These are phyloP conservation scores for Alternaria sp. DNA, from an alignment of 2,329 filamentous ascomycete genomes.

Conservation along the genomic window DNA sequence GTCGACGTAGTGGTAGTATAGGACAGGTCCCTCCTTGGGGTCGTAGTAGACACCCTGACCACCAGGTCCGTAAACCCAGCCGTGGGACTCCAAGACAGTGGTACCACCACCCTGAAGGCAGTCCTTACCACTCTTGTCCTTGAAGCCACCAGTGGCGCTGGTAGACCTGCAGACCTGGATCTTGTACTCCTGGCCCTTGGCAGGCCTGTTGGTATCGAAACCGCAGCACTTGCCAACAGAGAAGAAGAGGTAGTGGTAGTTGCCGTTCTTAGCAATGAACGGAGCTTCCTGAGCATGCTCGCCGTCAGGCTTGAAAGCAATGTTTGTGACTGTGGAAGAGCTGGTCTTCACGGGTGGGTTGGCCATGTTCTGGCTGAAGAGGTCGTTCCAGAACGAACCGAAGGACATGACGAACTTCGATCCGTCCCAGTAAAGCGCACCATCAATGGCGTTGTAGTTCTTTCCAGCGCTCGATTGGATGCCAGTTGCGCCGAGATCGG, in stretches of 20 bases:
- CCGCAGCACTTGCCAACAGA: constrained; percentile 68
- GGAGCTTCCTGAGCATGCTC: constrained; percentile 65
- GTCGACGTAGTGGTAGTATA: constrained; percentile 71
- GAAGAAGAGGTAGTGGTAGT: constrained; percentile 72
- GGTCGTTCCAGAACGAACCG: constrained; percentile 73
- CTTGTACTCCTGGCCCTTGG: constrained; percentile 69
- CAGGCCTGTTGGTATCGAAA: constrained; percentile 62
- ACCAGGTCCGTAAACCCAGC: constrained; percentile 69
- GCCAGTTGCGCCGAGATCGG: constrained; percentile 65
- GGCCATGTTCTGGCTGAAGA: constrained; percentile 66
- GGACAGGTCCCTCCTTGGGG: constrained; percentile 58
- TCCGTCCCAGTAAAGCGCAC: constrained; percentile 53
- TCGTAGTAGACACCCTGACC: constrained; percentile 69
- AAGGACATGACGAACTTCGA: constrained; percentile 65
- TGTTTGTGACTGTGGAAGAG: constrained; percentile 52
- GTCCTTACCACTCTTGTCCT: constrained; percentile 61
- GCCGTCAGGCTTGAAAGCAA: constrained; percentile 63
- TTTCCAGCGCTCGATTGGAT: constrained; percentile 53
- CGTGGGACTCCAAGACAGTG: constrained; percentile 67
- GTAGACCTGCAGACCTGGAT: constrained; percentile 70
- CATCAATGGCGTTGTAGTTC: constrained; percentile 62
- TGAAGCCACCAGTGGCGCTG: constrained; percentile 62
- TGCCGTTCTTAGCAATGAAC: constrained; percentile 63
- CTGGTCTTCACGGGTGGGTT: constrained; percentile 44
- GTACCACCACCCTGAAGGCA: constrained; percentile 68